Evolutionary conservation across 805 yeast genomes (phyloP).

Genomic region (Nakazawaea populi): DNA sequence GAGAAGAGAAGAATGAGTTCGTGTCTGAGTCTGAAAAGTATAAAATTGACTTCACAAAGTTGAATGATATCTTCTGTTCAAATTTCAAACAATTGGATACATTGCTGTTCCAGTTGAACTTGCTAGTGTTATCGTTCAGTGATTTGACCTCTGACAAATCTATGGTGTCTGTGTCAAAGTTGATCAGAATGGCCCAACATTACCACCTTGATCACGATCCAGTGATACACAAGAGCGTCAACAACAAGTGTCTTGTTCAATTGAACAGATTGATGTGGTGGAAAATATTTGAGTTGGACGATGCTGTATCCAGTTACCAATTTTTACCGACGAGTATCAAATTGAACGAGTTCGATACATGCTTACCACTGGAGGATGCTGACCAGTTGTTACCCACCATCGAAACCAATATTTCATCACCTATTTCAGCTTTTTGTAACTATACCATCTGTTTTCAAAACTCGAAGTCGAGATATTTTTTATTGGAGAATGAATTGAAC

Average conservation of each 20-base stretch:
- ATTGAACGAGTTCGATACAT: slow-evolving; percentile 20
- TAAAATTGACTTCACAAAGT: slow-evolving; percentile 40
- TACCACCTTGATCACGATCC: slow-evolving; percentile 50
- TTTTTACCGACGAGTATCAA: slow-evolving; percentile 18
- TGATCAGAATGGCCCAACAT: slow-evolving; percentile 46
- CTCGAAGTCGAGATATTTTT: slow-evolving; percentile 25
- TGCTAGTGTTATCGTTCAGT: slow-evolving; percentile 3
- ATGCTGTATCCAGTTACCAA: slow-evolving; percentile 19
- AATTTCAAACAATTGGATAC: slow-evolving; percentile 38
- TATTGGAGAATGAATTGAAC: slow-evolving; percentile 49
- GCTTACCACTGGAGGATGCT: slow-evolving; percentile 17
- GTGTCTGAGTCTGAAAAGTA: slow-evolving; percentile 42
- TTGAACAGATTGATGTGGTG: slow-evolving; percentile 51
- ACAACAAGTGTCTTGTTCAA: slow-evolving; percentile 38
- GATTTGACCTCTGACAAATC: slow-evolving; percentile 43
- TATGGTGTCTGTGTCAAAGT: slow-evolving; percentile 48
- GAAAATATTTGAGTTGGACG: slow-evolving; percentile 35
- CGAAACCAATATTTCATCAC: not conserved
- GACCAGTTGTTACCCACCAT: slow-evolving; percentile 1
- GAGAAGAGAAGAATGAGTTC: slow-evolving; percentile 9
- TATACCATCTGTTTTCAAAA: slow-evolving; percentile 17
- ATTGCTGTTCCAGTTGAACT: slow-evolving; percentile 32
- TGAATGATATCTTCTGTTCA: slow-evolving; percentile 37
- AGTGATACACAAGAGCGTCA: slow-evolving; percentile 31
- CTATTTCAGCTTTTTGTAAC: slow-evolving; percentile 6